Conservation (phyloP, 2,329 filamentous ascomycete genomes). For the Exophiala mesophila region DNA sequence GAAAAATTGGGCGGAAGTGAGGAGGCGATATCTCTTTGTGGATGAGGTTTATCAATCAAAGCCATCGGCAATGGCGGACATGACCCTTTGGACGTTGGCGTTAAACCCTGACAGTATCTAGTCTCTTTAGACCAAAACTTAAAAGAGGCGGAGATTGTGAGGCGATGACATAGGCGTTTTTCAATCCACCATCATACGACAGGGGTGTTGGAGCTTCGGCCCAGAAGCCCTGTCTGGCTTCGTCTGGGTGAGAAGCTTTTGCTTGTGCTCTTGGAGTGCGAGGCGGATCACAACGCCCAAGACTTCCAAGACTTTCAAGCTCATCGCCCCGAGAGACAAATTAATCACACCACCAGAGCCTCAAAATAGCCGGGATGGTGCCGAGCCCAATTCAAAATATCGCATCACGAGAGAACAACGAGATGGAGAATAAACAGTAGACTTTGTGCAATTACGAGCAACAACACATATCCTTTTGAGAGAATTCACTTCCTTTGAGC, state of each 20-base stretch:
- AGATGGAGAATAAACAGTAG: no score
- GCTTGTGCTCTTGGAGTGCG: constrained; percentile 2
- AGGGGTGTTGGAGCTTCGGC: constrained; percentile 2
- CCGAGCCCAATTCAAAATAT: no score
- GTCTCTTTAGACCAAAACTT: neutral
- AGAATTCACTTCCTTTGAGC: no score
- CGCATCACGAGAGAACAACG: constrained; percentile 2
- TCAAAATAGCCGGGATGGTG: neutral
- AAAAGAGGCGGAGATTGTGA: constrained; percentile 1
- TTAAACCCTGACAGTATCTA: neutral
- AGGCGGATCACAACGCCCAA: constrained; percentile 1
- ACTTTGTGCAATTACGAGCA: no score
- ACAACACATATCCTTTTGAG: no score
- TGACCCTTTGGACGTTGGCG: neutral
- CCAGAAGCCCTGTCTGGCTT: neutral
- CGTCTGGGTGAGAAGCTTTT: constrained; percentile 12
- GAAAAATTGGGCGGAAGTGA: neutral
- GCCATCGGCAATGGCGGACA: neutral
- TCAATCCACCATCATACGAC: constrained; percentile 4
- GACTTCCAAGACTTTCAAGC: constrained; percentile 1
- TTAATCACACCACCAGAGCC: constrained; percentile 1
- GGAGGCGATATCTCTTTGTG: neutral
- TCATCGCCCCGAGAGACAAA: neutral
- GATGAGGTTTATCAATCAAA: neutral
- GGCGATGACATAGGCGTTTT: neutral